Evolutionary conservation across 1,284 basidiomycete species (phyloP).

Genomic region (Boletus smithii): DNA sequence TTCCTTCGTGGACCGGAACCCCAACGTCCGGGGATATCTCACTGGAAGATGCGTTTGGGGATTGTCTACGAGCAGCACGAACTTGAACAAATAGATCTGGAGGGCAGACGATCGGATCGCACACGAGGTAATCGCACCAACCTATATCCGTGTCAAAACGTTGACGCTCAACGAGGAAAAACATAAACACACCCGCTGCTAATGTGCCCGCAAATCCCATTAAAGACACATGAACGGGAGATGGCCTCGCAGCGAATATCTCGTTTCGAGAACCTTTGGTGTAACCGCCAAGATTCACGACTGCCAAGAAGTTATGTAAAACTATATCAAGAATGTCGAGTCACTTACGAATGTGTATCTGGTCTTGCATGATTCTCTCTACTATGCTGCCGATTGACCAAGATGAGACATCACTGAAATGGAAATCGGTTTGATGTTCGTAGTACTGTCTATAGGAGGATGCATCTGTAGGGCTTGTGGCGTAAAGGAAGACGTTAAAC

Average conservation of each 20-base stretch:
- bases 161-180: not conserved
- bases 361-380: slow-evolving; percentile 45
- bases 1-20: slow-evolving; percentile 40
- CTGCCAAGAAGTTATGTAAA: slow-evolving; percentile 22
- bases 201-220: slow-evolving; percentile 60
- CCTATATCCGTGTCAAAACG: slow-evolving; percentile 26
- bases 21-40: slow-evolving; percentile 29
- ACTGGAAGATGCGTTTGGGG: not conserved
- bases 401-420: slow-evolving; percentile 51
- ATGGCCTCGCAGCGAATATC: slow-evolving; percentile 57
- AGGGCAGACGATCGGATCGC: slow-evolving; percentile 46
- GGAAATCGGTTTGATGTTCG: slow-evolving; percentile 42
- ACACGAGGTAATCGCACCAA: slow-evolving; percentile 64
- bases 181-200: slow-evolving; percentile 38
- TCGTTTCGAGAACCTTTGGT: slow-evolving; percentile 66
- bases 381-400: slow-evolving; percentile 44
- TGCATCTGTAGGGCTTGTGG: slow-evolving; percentile 52
- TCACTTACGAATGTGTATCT: slow-evolving; percentile 51
- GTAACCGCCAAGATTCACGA: slow-evolving; percentile 60
- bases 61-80: slow-evolving; percentile 19
- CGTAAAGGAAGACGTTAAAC: slow-evolving; percentile 55
- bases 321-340: slow-evolving; percentile 1
- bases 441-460: slow-evolving; percentile 53
- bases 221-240: slow-evolving; percentile 57
- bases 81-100: slow-evolving; percentile 43